Percentiles rank a stretch among this genome's conserved stretches.
Conservation (phyloP, 331 rosid species). For the Prunus yedoensis region DNA sequence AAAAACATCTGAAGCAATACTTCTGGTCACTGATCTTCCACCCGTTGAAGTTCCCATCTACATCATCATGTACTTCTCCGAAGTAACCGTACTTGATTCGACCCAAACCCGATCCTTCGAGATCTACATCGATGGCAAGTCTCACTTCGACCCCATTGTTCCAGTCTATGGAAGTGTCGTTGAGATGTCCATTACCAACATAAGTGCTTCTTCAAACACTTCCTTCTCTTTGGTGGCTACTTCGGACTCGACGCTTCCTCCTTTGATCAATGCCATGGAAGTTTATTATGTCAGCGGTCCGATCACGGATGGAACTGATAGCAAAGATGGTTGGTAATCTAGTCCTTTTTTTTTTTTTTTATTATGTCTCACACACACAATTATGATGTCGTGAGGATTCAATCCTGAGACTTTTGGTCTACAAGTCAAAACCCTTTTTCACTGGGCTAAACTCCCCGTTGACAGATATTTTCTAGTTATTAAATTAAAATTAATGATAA, state of each 20-base stretch:
- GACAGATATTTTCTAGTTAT: neutral
- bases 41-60: conserved; percentile 20
- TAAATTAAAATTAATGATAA: neutral
- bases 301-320: conserved; percentile 35
- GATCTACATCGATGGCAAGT: conserved; percentile 26
- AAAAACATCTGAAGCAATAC: conserved; percentile 1
- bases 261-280: conserved; percentile 52
- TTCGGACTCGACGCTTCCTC: conserved; percentile 39
- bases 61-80: conserved; percentile 48
- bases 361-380: too few species aligned
- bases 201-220: conserved; percentile 28
- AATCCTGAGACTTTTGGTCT: rapidly evolving
- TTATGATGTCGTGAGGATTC: rapidly evolving
- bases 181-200: conserved; percentile 30
- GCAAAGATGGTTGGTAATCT: neutral
- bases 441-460: too few species aligned
- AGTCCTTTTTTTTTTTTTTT: neutral
- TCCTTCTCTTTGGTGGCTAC: conserved; percentile 17
- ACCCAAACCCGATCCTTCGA: conserved; percentile 29
- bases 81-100: conserved; percentile 22
- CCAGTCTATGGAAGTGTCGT: conserved; percentile 39
- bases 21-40: neutral
- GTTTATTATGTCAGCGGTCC: conserved; percentile 31
- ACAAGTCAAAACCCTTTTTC: too few species aligned
- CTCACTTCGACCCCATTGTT: conserved; percentile 25